Base-by-base conservation (phyloP, 2,329 filamentous ascomycete genomes). In the Aspergillus phoenicis region DNA sequence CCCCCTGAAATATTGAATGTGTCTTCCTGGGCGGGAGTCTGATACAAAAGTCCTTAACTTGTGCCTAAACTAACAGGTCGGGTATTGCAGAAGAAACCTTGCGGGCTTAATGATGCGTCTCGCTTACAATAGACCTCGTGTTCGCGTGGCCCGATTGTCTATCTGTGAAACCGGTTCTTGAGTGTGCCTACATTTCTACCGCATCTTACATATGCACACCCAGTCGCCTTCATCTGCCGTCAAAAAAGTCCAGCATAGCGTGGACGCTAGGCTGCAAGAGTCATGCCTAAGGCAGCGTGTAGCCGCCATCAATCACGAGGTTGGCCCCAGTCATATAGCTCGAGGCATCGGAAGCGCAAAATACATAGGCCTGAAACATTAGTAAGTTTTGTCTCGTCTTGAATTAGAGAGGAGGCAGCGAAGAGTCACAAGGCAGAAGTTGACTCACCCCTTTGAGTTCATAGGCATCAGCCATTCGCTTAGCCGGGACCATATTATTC, bases 321-420 rank as follows among this genome's bases (percentile, higher is more conserved):
- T 83, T 77, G 2, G 80, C 74, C 33, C 80, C 81, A 10, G 80
- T 82, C 74, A 81, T 82, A 60, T 82, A 83, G 51, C 76, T 79
- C 51, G 77, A 81, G 1, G 81, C 80, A 70, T 82, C 78, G 11
- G 75, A 78, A 10, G 81, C 80, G 22, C 78, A 73, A 62, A 81
- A 66, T 3, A 66, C 62, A 48, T 66, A 66, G 5, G 62, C 64
- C 64, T 64, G 26, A 5, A 15, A 22, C 2, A n/a, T 30, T 15
- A 11, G 3, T 3, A 11, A 33, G 11, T 28, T 17, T 11, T 8
- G 4, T 26, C 11, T 4, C 11, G 33, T 36, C 13, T 36, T 10
- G 33, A 11, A 41, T 22, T 11, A 20, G 20, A 7, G 11, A 26
- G 26, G 5, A 8, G 41, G 52, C 20, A 53, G 30, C 26, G 4